phyloP scores from a whole-genome alignment of 805 yeast species.

The Nakazawaea pomicola region DNA sequence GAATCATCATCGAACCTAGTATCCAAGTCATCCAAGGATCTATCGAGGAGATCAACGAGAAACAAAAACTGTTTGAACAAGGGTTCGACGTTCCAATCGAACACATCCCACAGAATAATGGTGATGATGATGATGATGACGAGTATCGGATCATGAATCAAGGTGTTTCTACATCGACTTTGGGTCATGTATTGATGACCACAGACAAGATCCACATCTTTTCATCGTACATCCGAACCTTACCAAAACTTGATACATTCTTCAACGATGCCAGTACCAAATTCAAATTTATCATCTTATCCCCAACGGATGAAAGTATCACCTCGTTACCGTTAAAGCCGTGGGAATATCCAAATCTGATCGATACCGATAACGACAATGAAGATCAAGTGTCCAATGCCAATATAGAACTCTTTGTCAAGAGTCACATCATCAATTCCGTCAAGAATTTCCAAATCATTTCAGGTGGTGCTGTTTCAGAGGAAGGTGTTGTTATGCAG shows the following conservation, averaged over 20 bases:
- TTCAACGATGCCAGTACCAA: conserved; percentile 1
- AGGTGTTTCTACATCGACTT: neutral
- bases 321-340: conserved; percentile 54
- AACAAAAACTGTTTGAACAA: conserved; percentile 4
- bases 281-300: conserved; percentile 48
- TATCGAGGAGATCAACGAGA: conserved; percentile 6
- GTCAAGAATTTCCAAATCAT: conserved; percentile 10
- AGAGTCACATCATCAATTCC: conserved; percentile 52
- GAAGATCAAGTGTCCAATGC: conserved; percentile 43
- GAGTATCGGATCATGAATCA: conserved; percentile 2
- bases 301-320: conserved; percentile 68
- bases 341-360: conserved; percentile 69
- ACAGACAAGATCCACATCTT: no score
- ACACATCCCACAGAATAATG: neutral
- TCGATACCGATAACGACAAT: conserved; percentile 35
- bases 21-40: conserved; percentile 4
- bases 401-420: conserved; percentile 55
- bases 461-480: conserved; percentile 2
- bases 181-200: conserved; percentile 8
- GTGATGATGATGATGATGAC: neutral
- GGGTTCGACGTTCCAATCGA: no score
- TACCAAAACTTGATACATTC: neutral
- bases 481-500: conserved; percentile 22
- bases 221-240: no score
- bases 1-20: neutral